Conservation (phyloP, 208 protist species). For the Borovskyia barvae region DNA sequence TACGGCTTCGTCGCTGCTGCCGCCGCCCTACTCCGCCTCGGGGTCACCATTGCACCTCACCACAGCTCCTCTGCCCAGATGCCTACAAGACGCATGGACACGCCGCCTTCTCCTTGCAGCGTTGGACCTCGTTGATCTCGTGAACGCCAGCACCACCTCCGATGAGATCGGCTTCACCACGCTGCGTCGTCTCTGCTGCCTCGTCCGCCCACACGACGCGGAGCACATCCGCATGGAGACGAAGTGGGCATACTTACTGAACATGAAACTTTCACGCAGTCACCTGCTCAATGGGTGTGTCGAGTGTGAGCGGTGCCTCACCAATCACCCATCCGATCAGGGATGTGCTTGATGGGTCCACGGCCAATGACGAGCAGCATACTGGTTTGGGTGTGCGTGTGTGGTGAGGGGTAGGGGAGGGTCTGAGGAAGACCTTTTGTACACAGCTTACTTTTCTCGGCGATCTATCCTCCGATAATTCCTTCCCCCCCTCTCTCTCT, state of each 20-base stretch:
- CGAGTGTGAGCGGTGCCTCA: conserved; percentile 28
- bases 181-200: conserved; percentile 46
- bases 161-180: conserved; percentile 75
- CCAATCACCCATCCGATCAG: conserved; percentile 7
- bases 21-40: too few species aligned
- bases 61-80: not conserved
- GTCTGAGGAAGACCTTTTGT: not conserved
- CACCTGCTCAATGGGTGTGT: conserved; percentile 50
- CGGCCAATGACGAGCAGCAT: not conserved
- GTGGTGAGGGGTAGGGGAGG: too few species aligned
- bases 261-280: conserved; percentile 70
- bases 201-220: conserved; percentile 42
- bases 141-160: conserved; percentile 65
- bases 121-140: conserved; percentile 54
- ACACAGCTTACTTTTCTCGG: too few species aligned
- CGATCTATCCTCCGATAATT: not conserved
- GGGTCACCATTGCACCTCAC: too few species aligned
- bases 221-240: conserved; percentile 64
- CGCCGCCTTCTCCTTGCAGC: conserved; percentile 48
- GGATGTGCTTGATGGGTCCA: conserved; percentile 4
- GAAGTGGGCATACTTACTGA: conserved; percentile 54
- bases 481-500: not conserved
- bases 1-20: not conserved
- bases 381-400: not conserved
- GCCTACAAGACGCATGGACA: conserved; percentile 22